Conservation (phyloP, 2,329 filamentous ascomycete genomes). For the Emmonsiellopsis sp. region DNA sequence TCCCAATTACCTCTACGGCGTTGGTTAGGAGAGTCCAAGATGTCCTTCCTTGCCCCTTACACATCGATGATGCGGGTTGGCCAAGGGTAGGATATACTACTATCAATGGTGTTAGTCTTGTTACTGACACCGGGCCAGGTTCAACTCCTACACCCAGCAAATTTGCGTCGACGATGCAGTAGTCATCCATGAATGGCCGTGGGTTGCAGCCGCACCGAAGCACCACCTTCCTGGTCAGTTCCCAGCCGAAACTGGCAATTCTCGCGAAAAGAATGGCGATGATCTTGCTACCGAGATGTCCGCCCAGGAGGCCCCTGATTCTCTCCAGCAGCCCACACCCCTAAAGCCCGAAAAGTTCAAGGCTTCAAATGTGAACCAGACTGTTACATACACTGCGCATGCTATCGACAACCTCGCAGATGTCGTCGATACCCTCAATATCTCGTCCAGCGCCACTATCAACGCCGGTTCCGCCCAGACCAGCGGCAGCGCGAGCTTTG, state of each 20-base stretch:
- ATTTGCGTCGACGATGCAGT: conserved; percentile 30
- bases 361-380: conserved; percentile 16
- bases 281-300: background rate
- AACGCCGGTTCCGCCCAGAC: conserved; percentile 28
- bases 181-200: conserved; percentile 12
- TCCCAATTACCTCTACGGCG: too few relatives aligned
- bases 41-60: conserved; percentile 28
- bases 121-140: conserved; percentile 7
- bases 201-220: background rate
- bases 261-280: background rate
- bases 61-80: conserved; percentile 29
- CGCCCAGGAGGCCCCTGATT: background rate
- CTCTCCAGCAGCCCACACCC: background rate
- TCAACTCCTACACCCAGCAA: conserved; percentile 33
- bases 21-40: conserved; percentile 4
- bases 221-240: background rate
- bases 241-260: background rate
- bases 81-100: conserved; percentile 9
- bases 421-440: conserved; percentile 31
- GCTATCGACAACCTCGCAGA: conserved; percentile 27
- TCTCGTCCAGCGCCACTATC: conserved; percentile 28
- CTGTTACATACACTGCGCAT: conserved; percentile 21
- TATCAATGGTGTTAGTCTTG: conserved; percentile 5
- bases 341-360: background rate
- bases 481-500: conserved; percentile 12